Evolutionary conservation across 768 basidiomycete genomes (phyloP).

Genomic region (Panaeolus cyanescens): DNA sequence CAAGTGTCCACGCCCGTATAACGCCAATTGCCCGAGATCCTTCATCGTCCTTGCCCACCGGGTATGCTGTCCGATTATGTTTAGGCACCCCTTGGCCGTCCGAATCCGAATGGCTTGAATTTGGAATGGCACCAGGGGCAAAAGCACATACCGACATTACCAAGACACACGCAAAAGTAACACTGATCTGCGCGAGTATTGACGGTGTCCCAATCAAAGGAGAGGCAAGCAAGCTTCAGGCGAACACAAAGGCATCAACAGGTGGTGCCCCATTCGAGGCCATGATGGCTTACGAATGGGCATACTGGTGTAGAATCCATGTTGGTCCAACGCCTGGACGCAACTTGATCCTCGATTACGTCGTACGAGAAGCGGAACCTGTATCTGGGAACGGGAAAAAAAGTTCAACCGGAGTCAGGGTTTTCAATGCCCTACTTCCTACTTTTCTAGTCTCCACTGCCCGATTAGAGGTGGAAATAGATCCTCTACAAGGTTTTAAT

Average conservation of each 20-base stretch:
- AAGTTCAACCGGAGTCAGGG: conserved; percentile 28
- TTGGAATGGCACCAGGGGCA: conserved; percentile 53
- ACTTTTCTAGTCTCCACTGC: conserved; percentile 74
- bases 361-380: conserved; percentile 43
- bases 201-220: conserved; percentile 67
- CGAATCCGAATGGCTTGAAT: conserved; percentile 77
- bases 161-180: conserved; percentile 42
- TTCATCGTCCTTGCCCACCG: conserved; percentile 30
- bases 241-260: conserved; percentile 31
- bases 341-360: conserved; percentile 62
- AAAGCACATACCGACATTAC: conserved; percentile 13
- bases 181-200: conserved; percentile 60
- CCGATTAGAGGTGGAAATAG: conserved; percentile 62
- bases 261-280: conserved; percentile 50
- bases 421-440: conserved; percentile 56
- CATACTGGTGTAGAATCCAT: conserved; percentile 65
- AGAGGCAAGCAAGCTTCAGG: conserved; percentile 44
- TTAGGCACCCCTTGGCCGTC: conserved; percentile 57
- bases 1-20: conserved; percentile 54
- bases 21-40: conserved; percentile 46
- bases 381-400: conserved; percentile 34
- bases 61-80: conserved; percentile 61
- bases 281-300: conserved; percentile 58
- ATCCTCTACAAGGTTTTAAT: conserved; percentile 51
- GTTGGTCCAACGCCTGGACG: conserved; percentile 54